Evolutionary conservation across 1,284 basidiomycete species (phyloP), one percentile per base, ranked within the genome.

Genomic region (Ceraceosorus guamensis): DNA sequence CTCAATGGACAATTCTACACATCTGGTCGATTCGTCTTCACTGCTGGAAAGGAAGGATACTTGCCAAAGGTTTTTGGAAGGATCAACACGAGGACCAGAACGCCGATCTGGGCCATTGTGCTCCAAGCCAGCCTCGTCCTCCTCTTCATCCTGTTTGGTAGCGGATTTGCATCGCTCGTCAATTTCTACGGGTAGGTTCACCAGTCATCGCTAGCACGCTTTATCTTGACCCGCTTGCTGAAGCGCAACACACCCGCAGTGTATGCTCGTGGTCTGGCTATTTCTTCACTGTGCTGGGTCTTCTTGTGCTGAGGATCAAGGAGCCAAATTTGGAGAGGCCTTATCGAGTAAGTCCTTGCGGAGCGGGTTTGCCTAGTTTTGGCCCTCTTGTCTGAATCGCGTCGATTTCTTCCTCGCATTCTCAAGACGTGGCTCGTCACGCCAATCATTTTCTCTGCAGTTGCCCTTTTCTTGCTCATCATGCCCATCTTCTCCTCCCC

Each of bases 401-500:
- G n/a, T n/a, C n/a, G n/a, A n/a, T n/a, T n/a, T n/a, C 35, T 37
- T 46, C 35, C 45, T 46, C 53, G 39, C 39, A 37, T 24, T 87
- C n/a, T n/a, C n/a, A n/a, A 84, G 70, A 88, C 91, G 0, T 96
- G 86, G 85, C 85, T 97, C 35, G 82, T 83, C 16, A 97, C 92
- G 0, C 93, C 93, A 0, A 80, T 98, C 33, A 84, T 83, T 4
- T 98, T 98, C 77, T 93, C 91, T 65, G 85, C 83, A 6, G 89
- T 91, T 70, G 89, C 91, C 1, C 79, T 95, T 59, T 97, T 97
- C 78, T 80, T 98, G 51, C 79, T 99, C 5, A 86, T 88, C 67
- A 96, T 98, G 89, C 92, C 92, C 3, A 82, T 95, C 52, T 87
- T 95, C 58, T 91, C 91, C 2, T 91, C 92, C 13, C 95, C 93